Conservation (phyloP, 176 grass and related monocot genomes). For the Panicum miliaceum region DNA sequence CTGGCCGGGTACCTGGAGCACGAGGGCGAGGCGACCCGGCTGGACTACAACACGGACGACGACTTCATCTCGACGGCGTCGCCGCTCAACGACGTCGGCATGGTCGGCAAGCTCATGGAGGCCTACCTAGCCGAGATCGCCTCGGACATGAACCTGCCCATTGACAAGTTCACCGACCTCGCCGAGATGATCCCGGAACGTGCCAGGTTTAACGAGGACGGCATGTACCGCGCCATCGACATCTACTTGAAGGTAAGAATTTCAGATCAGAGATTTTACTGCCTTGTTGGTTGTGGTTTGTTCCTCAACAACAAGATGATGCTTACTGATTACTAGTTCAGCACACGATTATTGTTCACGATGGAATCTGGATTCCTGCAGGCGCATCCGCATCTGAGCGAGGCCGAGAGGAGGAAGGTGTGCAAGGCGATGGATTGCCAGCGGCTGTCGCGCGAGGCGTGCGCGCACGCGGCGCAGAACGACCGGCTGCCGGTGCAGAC, state of each 20-base stretch:
- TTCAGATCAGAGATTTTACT: not conserved
- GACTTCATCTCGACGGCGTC: conserved; percentile 61
- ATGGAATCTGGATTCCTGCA: not conserved
- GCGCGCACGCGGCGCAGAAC: conserved; percentile 95
- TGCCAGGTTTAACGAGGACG: conserved; percentile 79
- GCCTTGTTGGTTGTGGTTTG: not conserved
- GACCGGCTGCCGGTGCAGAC: conserved; percentile 78
- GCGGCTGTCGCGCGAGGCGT: conserved; percentile 85
- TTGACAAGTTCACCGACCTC: conserved; percentile 67
- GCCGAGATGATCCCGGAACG: conserved; percentile 79
- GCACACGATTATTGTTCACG: not conserved
- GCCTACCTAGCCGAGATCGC: conserved; percentile 86
- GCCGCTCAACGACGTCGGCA: conserved; percentile 44
- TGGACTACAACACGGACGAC: conserved; percentile 81
- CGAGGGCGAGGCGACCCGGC: conserved; percentile 52
- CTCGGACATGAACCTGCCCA: conserved; percentile 64
- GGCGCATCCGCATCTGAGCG: conserved; percentile 71
- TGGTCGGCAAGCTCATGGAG: conserved; percentile 85
- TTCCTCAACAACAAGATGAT: too few relatives aligned
- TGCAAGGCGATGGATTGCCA: conserved; percentile 82
- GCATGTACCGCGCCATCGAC: conserved; percentile 93
- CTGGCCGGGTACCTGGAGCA: conserved; percentile 78
- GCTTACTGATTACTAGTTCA: too few relatives aligned
- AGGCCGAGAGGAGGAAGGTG: conserved; percentile 77
- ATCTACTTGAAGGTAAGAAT: conserved; percentile 82